Percentiles rank a stretch among this genome's conserved stretches.
Evolutionary conservation across 2,329 filamentous ascomycete genomes (phyloP).

Genomic region (Sarocladium oryzae): DNA sequence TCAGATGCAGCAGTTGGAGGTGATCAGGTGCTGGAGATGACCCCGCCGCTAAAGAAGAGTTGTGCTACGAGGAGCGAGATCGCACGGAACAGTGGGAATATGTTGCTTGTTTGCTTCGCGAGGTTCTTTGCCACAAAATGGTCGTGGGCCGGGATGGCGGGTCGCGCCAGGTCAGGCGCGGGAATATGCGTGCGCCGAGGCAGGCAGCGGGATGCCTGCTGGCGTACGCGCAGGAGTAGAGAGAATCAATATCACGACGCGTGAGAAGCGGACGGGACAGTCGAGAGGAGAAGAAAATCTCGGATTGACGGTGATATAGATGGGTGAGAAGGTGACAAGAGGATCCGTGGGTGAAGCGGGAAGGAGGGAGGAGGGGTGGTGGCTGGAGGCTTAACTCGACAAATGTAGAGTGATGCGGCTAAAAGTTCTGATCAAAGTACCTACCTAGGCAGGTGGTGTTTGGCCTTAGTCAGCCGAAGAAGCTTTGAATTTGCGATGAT

Average conservation of each 20-base stretch:
- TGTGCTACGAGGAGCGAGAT: conserved; percentile 6
- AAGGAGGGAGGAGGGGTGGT: background rate
- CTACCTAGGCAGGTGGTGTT: too few relatives aligned
- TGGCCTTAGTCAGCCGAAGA: too few relatives aligned
- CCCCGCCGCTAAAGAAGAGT: background rate
- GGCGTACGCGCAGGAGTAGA: background rate
- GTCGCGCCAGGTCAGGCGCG: background rate
- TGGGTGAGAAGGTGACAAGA: background rate
- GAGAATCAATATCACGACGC: background rate
- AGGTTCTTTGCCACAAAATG: background rate
- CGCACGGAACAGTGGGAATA: background rate
- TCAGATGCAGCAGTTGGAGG: background rate
- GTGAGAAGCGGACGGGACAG: background rate
- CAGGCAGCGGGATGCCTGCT: background rate
- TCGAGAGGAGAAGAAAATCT: background rate
- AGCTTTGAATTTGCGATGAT: too few relatives aligned
- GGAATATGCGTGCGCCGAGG: conserved; percentile 3
- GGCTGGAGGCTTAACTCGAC: background rate
- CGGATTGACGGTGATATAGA: background rate
- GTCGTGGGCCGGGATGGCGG: background rate
- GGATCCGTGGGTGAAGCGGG: background rate
- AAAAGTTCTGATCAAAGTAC: too few relatives aligned
- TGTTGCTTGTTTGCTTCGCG: background rate
- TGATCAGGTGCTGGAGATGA: background rate
- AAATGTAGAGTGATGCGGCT: conserved; percentile 2